Base-by-base conservation (phyloP, 129 eudicot genomes). In the Escallonia rubra region DNA sequence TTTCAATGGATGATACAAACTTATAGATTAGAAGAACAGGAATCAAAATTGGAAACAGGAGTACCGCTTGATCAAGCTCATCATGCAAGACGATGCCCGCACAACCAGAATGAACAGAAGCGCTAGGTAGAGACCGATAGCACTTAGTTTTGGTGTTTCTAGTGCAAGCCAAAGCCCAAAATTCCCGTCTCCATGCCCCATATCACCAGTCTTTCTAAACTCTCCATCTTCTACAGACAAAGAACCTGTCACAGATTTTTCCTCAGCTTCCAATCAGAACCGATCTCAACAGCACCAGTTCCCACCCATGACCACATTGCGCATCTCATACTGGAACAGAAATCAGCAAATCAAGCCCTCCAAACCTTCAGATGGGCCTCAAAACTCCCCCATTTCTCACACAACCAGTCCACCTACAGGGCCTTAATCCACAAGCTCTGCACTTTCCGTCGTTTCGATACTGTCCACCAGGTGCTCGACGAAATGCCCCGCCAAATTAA, bases 361-460 rank as follows among this genome's bases (percentile, higher is more conserved):
- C 57, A 86, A 39, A 86, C 99, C 51, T 93, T 93, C 85, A 74
- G 75, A 87, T 93, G 99, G 99, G 96, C 96, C 45, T 80, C 95
- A 14, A 76, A 70, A 14, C 73, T 86, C 57, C 90, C 88, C 39
- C 49, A 57, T 64, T 93, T 93, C 81, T 57, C 73, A 39, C 99
- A 89, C 79, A 76, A 13, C 41, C 90, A 77, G 53, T 80, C 90
- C 76, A 89, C 93, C 42, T 89, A 86, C 88, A 71, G 90, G 69
- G 95, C 93, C 13, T 74, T 93, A 42, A 62, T 93, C 65, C 93
- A 89, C 78, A 93, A 86, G 83, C 86, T 93, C 50, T 93, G 96
- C 10, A 14, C 65, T 67, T 93, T 86, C 34, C 90, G 89, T 0
- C 80, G 72, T 43, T 89, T 93, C 43, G 82, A 84, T n/a, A 68